These are phyloP conservation scores for Fallopia convolvulus DNA, from an alignment of 148 eudicot species.

Conservation along the genomic window DNA sequence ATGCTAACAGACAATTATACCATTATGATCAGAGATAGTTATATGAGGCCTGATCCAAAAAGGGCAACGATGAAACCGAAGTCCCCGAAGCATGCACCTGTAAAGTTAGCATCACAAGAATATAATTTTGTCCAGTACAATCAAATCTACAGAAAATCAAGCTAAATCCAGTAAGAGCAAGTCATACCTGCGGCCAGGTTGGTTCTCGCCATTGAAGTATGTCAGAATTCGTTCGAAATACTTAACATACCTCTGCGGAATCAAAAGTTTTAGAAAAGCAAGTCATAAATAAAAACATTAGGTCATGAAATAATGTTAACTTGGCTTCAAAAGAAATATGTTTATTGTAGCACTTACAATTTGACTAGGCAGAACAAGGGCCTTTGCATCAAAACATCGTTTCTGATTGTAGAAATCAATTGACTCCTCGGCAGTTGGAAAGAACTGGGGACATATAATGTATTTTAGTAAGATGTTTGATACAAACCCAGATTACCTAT, in stretches of 20 bases:
- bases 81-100: conserved; percentile 97
- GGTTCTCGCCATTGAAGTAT: conserved; percentile 88
- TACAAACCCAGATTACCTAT: no score
- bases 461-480: conserved; percentile 4
- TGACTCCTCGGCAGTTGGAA: conserved; percentile 98
- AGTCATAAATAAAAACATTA: neutral
- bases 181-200: conserved; percentile 84
- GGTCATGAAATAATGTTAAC: neutral
- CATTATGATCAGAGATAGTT: conserved; percentile 80
- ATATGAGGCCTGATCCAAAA: conserved; percentile 89
- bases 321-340: neutral
- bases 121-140: neutral
- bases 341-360: conserved; percentile 48
- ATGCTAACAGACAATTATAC: conserved; percentile 27
- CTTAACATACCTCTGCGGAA: conserved; percentile 78
- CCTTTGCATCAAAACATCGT: conserved; percentile 88
- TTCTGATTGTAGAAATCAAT: conserved; percentile 91
- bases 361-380: conserved; percentile 97
- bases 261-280: conserved; percentile 3
- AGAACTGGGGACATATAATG: conserved; percentile 48
- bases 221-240: conserved; percentile 77
- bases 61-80: conserved; percentile 88
- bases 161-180: neutral
- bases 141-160: neutral
- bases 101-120: conserved; percentile 2